phyloP scores from a whole-genome alignment of 2,329 filamentous ascomycete genomes.

The Dactylellina cionopaga region DNA sequence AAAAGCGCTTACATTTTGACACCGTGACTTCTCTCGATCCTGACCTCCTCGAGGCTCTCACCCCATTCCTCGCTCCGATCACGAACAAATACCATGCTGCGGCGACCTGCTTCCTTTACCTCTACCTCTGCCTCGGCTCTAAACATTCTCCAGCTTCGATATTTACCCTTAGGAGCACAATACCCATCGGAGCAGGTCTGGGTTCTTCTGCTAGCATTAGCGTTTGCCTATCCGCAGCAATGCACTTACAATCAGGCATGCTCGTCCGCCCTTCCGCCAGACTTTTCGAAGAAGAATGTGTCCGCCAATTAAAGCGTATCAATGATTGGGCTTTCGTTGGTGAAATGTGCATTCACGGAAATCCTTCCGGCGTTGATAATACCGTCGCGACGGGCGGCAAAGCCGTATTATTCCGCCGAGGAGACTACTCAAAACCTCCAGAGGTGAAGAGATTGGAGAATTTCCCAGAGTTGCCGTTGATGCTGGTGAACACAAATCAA shows the following conservation, averaged over 20 bases:
- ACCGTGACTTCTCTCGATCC: constrained; percentile 83
- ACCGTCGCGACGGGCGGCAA: constrained; percentile 94
- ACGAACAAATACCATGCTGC: constrained; percentile 83
- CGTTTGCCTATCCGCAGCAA: constrained; percentile 84
- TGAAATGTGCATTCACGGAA: constrained; percentile 97
- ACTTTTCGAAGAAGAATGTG: constrained; percentile 86
- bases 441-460: constrained; percentile 79
- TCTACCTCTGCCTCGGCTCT: constrained; percentile 86
- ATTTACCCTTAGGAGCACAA: constrained; percentile 91
- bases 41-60: constrained; percentile 80
- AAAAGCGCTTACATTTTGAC: constrained; percentile 96
- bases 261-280: constrained; percentile 91
- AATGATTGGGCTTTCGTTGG: constrained; percentile 98
- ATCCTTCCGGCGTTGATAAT: constrained; percentile 95
- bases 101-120: constrained; percentile 87
- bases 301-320: constrained; percentile 89
- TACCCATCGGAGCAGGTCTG: constrained; percentile 89
- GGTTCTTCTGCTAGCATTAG: constrained; percentile 94
- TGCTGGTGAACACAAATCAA: constrained; percentile 89
- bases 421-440: constrained; percentile 80
- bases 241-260: constrained; percentile 87
- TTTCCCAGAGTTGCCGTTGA: constrained; percentile 89
- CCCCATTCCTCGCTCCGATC: constrained; percentile 79
- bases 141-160: constrained; percentile 81
- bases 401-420: constrained; percentile 87